Evolutionary conservation across 805 yeast species (phyloP).

Genomic region (Candida pini): DNA sequence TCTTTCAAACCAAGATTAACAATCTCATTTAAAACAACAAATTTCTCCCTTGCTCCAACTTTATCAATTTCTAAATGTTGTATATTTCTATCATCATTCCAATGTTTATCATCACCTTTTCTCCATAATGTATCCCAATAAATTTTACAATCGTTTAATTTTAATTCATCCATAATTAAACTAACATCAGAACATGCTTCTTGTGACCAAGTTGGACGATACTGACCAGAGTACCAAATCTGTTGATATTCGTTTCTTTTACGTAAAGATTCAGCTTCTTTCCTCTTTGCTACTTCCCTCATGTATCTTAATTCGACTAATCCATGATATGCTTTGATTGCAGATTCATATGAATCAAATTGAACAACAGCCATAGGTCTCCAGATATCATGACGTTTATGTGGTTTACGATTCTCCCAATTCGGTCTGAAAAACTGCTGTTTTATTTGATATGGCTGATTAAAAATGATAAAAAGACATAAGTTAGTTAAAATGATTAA

Average conservation of each 20-base stretch:
- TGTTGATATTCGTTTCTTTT: constrained; percentile 71
- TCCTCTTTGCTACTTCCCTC: constrained; percentile 57
- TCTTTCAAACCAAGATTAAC: constrained; percentile 30
- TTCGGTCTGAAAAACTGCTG: constrained; percentile 75
- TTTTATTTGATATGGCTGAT: constrained; percentile 45
- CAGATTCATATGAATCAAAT: constrained; percentile 52
- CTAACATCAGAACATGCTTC: constrained; percentile 86
- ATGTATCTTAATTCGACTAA: constrained; percentile 67
- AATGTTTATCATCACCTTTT: constrained; percentile 70
- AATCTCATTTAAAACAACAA: constrained; percentile 58
- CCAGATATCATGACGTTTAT: constrained; percentile 83
- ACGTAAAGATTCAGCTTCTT: constrained; percentile 63
- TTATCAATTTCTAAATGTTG: constrained; percentile 53
- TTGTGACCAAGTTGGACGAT: constrained; percentile 83
- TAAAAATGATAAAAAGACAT: background rate
- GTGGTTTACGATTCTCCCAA: constrained; percentile 83
- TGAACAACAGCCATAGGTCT: constrained; percentile 81
- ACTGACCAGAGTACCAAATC: constrained; percentile 83
- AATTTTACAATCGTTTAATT: constrained; percentile 39
- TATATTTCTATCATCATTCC: constrained; percentile 57
- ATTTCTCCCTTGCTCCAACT: constrained; percentile 62
- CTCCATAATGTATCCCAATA: constrained; percentile 88
- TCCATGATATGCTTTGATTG: constrained; percentile 69
- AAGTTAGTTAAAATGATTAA: background rate
- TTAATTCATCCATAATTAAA: constrained; percentile 60